A percentile compares a stretch with the other conserved stretches of the same genome.
phyloP scores from a whole-genome alignment of 495 filamentous ascomycete species.

The Clavariopsis aquatica region DNA sequence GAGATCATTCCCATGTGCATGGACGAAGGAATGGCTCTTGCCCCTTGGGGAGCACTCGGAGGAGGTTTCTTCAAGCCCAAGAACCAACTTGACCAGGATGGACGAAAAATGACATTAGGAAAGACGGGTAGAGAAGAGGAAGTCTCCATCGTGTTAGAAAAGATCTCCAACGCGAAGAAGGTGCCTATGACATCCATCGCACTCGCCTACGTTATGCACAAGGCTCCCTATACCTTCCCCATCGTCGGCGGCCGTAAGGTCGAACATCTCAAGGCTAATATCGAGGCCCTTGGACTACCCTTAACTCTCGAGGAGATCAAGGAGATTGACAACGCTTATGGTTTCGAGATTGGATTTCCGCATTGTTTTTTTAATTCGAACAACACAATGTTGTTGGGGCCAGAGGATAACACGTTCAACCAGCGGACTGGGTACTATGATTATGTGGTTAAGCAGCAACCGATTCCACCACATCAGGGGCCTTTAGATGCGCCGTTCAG shows the following conservation, averaged over 20 bases:
- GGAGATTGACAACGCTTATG: conserved; percentile 59
- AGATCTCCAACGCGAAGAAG: conserved; percentile 56
- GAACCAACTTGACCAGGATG: conserved; percentile 37
- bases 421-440: conserved; percentile 52
- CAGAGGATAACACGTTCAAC: conserved; percentile 50
- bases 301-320: conserved; percentile 63
- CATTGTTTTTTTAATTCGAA: conserved; percentile 52
- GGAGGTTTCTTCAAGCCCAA: conserved; percentile 32
- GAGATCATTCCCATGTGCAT: conserved; percentile 41
- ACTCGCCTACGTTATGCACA: conserved; percentile 72
- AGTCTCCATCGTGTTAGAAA: conserved; percentile 59
- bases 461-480: conserved; percentile 35
- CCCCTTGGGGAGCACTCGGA: conserved; percentile 38
- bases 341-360: conserved; percentile 57
- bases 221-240: conserved; percentile 75
- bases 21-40: conserved; percentile 37
- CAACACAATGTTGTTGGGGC: conserved; percentile 45
- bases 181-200: conserved; percentile 56
- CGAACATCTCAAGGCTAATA: conserved; percentile 67
- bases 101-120: conserved; percentile 44
- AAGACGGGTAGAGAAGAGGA: conserved; percentile 33
- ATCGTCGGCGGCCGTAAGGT: conserved; percentile 69
- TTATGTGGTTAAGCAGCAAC: conserved; percentile 36
- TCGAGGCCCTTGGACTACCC: conserved; percentile 61
- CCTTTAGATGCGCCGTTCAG: conserved; percentile 23